Evolutionary conservation across 306 rosid species (phyloP).

Genomic region (Abrus precatorius): DNA sequence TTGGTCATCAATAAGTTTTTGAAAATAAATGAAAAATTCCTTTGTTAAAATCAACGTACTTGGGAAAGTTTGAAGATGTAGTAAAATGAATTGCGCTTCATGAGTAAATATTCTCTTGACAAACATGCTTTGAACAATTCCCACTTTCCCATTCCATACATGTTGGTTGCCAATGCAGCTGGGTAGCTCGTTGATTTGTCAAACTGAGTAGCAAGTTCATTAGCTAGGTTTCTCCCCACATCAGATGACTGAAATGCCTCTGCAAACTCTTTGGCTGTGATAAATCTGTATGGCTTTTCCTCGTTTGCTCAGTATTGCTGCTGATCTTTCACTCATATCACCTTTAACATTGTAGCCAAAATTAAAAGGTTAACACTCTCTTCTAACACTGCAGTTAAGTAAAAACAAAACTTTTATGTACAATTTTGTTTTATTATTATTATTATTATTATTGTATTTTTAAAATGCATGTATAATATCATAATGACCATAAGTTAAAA

Average conservation of each 20-base stretch:
- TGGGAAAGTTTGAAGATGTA: slow-evolving; percentile 49
- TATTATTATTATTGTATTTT: too few species aligned
- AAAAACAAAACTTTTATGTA: too few species aligned
- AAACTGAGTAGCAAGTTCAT: slow-evolving; percentile 34
- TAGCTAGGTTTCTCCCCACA: slow-evolving; percentile 36
- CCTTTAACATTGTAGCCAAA: background rate
- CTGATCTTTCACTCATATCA: slow-evolving; percentile 22
- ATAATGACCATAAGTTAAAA: too few species aligned
- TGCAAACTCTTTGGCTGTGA: slow-evolving; percentile 49
- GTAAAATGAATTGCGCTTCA: slow-evolving; percentile 59
- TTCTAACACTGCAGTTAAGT: too few species aligned
- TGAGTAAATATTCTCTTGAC: slow-evolving; percentile 56
- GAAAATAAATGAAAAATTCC: background rate
- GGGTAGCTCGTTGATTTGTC: slow-evolving; percentile 60
- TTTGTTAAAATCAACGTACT: background rate
- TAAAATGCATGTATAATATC: too few species aligned
- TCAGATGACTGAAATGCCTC: slow-evolving; percentile 3
- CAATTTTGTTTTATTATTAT: too few species aligned
- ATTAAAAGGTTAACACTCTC: background rate
- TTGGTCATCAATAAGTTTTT: too few species aligned
- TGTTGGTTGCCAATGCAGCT: slow-evolving; percentile 49
- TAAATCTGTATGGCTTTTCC: background rate
- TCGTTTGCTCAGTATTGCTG: slow-evolving; percentile 8
- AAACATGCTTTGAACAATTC: slow-evolving; percentile 53
- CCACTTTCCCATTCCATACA: slow-evolving; percentile 46